Evolutionary conservation across 352 stramenopile genomes (phyloP).

Genomic region (Globisporangium nagaii): DNA sequence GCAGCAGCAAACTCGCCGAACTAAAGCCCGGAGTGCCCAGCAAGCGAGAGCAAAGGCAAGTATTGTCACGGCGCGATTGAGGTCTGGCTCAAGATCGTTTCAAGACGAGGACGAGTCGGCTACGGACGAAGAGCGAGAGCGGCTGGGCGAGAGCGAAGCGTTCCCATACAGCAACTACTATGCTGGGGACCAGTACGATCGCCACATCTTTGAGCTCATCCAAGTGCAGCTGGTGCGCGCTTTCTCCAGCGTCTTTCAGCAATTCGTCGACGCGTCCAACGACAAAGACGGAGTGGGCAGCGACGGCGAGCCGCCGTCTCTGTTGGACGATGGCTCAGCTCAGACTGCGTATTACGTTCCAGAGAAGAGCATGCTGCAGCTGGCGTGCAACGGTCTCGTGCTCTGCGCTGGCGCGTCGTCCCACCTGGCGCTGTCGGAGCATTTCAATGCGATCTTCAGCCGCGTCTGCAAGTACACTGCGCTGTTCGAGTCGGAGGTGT

Average conservation of each 20-base stretch:
- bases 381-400: conserved; percentile 76
- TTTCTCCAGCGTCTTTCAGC: conserved; percentile 69
- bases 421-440: conserved; percentile 40
- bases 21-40: neutral
- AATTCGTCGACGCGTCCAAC: conserved; percentile 59
- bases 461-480: conserved; percentile 60
- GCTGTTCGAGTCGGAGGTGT: conserved; percentile 50
- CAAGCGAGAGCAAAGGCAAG: neutral
- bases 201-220: conserved; percentile 65
- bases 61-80: neutral
- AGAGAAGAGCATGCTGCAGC: conserved; percentile 63
- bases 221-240: conserved; percentile 41
- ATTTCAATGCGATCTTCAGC: conserved; percentile 61
- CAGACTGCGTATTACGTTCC: conserved; percentile 55
- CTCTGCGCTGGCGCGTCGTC: conserved; percentile 53
- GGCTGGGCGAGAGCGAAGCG: conserved; percentile 3
- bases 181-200: conserved; percentile 50
- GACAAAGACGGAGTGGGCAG: conserved; percentile 27
- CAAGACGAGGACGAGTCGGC: neutral
- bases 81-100: conserved; percentile 1
- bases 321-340: neutral
- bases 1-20: conserved; percentile 6
- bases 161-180: neutral
- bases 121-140: neutral
- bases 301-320: conserved; percentile 13